phyloP scores from a whole-genome alignment of 805 yeast genomes.

The Brettanomyces anomalus region DNA sequence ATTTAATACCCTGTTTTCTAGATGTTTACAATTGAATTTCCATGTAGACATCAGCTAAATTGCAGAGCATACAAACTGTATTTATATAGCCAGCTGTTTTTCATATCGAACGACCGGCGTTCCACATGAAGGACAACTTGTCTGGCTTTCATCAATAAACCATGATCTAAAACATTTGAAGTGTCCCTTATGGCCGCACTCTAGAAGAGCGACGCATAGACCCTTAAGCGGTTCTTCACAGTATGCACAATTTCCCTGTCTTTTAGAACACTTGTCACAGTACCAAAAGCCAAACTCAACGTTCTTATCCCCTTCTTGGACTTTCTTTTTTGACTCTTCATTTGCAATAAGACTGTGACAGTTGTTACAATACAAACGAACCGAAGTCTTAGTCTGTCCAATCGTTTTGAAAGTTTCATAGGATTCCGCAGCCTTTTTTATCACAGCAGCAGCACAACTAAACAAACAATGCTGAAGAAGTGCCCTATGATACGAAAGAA shows the following conservation, averaged over 20 bases:
- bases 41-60: too few species aligned
- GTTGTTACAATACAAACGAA: slow-evolving; percentile 51
- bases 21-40: too few species aligned
- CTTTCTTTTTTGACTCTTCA: slow-evolving; percentile 40
- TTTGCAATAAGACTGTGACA: slow-evolving; percentile 55
- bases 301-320: slow-evolving; percentile 18
- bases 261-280: slow-evolving; percentile 60
- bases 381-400: slow-evolving; percentile 30
- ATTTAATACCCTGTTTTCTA: too few species aligned
- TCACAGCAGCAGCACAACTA: slow-evolving; percentile 47
- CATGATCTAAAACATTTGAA: slow-evolving; percentile 70
- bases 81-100: background rate
- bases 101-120: background rate
- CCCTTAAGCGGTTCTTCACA: slow-evolving; percentile 77
- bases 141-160: slow-evolving; percentile 57
- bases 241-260: slow-evolving; percentile 61
- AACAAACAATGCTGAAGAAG: slow-evolving; percentile 43
- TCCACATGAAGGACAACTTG: slow-evolving; percentile 80
- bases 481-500: slow-evolving; percentile 44
- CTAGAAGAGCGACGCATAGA: slow-evolving; percentile 45
- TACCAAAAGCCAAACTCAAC: slow-evolving; percentile 70
- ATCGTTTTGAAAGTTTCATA: slow-evolving; percentile 26
- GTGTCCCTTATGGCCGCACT: slow-evolving; percentile 87
- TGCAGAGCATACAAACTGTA: background rate
- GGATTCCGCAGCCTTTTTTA: slow-evolving; percentile 28